phyloP scores from a whole-genome alignment of 2,329 filamentous ascomycete genomes.

The Leptographium flavum region DNA sequence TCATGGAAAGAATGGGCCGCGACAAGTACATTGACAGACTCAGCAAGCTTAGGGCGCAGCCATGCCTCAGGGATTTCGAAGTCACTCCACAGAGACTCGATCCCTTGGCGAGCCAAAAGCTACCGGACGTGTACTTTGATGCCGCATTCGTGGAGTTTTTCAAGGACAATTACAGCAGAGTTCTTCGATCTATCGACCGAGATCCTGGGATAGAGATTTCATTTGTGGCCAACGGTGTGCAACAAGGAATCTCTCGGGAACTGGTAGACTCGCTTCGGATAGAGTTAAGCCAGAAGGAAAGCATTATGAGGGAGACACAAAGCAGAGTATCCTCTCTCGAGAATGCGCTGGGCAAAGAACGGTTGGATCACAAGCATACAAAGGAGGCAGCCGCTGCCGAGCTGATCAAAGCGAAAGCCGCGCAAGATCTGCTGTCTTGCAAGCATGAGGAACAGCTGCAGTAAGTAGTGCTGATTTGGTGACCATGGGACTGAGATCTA shows the following conservation, averaged over 20 bases:
- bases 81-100: slow-evolving; percentile 59
- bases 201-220: slow-evolving; percentile 81
- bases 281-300: slow-evolving; percentile 61
- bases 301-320: slow-evolving; percentile 31
- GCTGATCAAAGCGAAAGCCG: slow-evolving; percentile 25
- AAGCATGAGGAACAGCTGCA: slow-evolving; percentile 52
- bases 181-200: slow-evolving; percentile 75
- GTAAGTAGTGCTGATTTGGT: slow-evolving; percentile 1
- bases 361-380: slow-evolving; percentile 53
- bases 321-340: slow-evolving; percentile 31
- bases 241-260: slow-evolving; percentile 87
- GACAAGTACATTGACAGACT: slow-evolving; percentile 80
- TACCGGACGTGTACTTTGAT: slow-evolving; percentile 79
- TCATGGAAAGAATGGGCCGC: slow-evolving; percentile 64
- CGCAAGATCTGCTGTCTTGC: slow-evolving; percentile 29
- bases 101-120: slow-evolving; percentile 29
- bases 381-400: slow-evolving; percentile 45
- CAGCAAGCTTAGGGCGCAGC: slow-evolving; percentile 60
- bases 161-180: slow-evolving; percentile 85
- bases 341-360: slow-evolving; percentile 53
- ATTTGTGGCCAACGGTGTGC: slow-evolving; percentile 61
- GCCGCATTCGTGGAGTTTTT: slow-evolving; percentile 80
- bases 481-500: not conserved
- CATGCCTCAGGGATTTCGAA: slow-evolving; percentile 77
- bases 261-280: slow-evolving; percentile 72